Conservation (phyloP, 148 eudicot species). For the Chenopodium quinoa region DNA sequence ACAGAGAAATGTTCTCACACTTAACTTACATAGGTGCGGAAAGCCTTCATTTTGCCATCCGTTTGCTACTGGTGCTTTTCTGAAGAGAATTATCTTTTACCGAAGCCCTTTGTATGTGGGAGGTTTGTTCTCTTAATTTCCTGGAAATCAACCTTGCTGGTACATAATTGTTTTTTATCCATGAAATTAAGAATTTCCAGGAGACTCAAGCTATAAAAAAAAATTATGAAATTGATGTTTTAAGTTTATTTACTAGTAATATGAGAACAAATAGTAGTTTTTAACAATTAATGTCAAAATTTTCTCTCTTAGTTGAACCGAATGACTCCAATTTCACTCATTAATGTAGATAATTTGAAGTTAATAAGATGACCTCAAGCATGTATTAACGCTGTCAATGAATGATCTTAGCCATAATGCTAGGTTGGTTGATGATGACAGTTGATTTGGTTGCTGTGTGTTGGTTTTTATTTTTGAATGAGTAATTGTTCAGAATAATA, state of each 20-base stretch:
- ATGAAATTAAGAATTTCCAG: neutral
- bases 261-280: neutral
- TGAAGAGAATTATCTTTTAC: conserved; percentile 90
- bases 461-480: neutral
- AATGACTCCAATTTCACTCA: neutral
- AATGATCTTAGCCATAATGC: neutral
- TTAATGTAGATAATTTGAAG: neutral
- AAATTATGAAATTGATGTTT: neutral
- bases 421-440: neutral
- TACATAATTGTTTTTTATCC: neutral
- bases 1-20: conserved; percentile 83
- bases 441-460: neutral
- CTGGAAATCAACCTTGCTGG: neutral
- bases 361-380: neutral
- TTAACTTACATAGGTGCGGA: conserved; percentile 90
- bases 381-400: neutral
- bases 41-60: conserved; percentile 97
- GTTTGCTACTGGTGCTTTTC: conserved; percentile 94
- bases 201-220: neutral
- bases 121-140: conserved; percentile 66
- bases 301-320: neutral
- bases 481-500: neutral
- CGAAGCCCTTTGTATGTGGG: conserved; percentile 98
- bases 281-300: neutral
- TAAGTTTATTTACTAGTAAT: neutral